These are phyloP conservation scores for Purshia tridentata DNA, from an alignment of 306 rosid genomes.

Conservation along the genomic window DNA sequence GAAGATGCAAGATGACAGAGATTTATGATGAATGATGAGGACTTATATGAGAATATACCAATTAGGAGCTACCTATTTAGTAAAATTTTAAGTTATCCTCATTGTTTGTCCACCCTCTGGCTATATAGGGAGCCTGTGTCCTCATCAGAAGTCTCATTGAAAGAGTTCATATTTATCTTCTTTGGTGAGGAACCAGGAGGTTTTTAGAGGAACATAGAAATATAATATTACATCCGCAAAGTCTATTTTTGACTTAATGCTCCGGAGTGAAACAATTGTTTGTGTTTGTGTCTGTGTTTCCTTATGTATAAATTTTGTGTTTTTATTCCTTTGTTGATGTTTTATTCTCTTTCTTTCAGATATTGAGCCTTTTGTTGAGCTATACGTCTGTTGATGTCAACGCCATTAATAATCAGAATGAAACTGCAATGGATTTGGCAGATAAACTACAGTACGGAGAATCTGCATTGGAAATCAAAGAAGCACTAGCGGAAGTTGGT, in stretches of 20 bases:
- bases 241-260: not conserved
- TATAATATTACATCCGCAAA: not conserved
- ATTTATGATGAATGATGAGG: too few relatives aligned
- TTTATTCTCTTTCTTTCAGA: conserved; percentile 47
- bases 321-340: conserved; percentile 21
- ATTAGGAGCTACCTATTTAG: too few relatives aligned
- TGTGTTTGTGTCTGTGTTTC: conserved; percentile 1
- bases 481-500: conserved; percentile 67
- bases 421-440: conserved; percentile 93
- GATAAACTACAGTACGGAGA: conserved; percentile 79
- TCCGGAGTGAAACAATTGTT: not conserved
- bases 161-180: not conserved
- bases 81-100: not conserved
- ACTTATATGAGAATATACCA: not conserved
- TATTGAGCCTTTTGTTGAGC: conserved; percentile 57
- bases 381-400: conserved; percentile 64
- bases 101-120: conserved; percentile 2
- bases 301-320: not conserved
- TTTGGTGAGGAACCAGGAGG: not conserved
- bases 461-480: conserved; percentile 65
- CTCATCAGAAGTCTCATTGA: not conserved
- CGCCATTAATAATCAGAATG: conserved; percentile 67
- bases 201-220: not conserved
- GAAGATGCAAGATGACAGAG: too few relatives aligned
- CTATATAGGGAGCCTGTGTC: not conserved